Conservation (phyloP, 768 basidiomycete species). For the Mycena venus region DNA sequence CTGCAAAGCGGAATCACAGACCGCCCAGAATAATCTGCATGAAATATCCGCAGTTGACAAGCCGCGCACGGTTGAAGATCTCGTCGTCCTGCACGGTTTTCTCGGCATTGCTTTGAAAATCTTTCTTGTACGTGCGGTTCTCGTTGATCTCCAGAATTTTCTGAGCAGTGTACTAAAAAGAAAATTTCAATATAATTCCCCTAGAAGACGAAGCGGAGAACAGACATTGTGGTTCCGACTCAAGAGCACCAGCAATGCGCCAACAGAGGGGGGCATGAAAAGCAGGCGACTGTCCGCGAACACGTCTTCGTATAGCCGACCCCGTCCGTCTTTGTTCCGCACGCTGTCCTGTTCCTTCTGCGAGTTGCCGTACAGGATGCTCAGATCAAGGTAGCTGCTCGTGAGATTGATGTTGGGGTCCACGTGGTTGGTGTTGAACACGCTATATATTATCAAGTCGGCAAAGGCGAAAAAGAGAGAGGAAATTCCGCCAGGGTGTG, state of each 20-base stretch:
- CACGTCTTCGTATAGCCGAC: constrained; percentile 74
- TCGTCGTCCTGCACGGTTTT: constrained; percentile 75
- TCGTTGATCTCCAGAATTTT: constrained; percentile 81
- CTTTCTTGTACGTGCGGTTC: constrained; percentile 55
- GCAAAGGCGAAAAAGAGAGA: constrained; percentile 86
- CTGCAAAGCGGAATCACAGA: constrained; percentile 32
- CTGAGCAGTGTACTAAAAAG: constrained; percentile 73
- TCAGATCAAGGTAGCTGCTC: constrained; percentile 84
- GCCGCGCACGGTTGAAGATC: constrained; percentile 78
- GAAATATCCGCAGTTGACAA: constrained; percentile 82
- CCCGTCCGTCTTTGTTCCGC: constrained; percentile 74
- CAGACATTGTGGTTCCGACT: constrained; percentile 82
- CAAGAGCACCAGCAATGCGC: constrained; percentile 78
- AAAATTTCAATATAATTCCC: neutral
- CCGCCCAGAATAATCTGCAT: constrained; percentile 77
- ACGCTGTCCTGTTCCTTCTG: constrained; percentile 61
- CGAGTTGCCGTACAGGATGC: constrained; percentile 78
- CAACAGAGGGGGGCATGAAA: constrained; percentile 79
- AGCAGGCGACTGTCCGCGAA: constrained; percentile 77
- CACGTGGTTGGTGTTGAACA: constrained; percentile 71
- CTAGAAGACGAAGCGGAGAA: constrained; percentile 13
- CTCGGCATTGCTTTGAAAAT: constrained; percentile 37
- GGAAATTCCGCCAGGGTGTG: constrained; percentile 79
- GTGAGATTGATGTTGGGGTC: constrained; percentile 71
- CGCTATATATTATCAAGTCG: constrained; percentile 78